These are phyloP conservation scores for Boletus vinaceobasis DNA, from an alignment of 768 basidiomycete genomes.

Conservation along the genomic window DNA sequence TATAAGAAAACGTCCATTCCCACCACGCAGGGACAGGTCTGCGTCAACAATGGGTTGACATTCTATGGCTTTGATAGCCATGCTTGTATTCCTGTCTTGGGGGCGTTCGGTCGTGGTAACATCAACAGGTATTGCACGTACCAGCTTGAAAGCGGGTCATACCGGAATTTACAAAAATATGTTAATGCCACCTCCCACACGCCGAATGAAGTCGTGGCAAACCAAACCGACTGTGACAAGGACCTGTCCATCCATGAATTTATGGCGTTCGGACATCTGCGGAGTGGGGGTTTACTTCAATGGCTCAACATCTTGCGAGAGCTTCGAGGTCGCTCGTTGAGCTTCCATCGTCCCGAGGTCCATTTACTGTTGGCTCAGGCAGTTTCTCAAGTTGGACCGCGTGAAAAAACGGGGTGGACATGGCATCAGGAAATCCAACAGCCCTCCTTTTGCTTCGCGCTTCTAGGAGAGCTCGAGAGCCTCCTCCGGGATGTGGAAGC, in stretches of 20 bases:
- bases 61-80: slow-evolving; percentile 31
- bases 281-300: slow-evolving; percentile 43
- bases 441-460: slow-evolving; percentile 32
- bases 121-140: slow-evolving; percentile 31
- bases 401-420: slow-evolving; percentile 10
- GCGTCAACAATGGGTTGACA: slow-evolving; percentile 35
- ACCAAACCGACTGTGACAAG: slow-evolving; percentile 39
- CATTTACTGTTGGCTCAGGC: slow-evolving; percentile 43
- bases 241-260: slow-evolving; percentile 45
- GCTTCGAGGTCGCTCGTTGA: slow-evolving; percentile 37
- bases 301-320: slow-evolving; percentile 52
- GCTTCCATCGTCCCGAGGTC: slow-evolving; percentile 39
- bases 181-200: slow-evolving; percentile 36
- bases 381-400: slow-evolving; percentile 42
- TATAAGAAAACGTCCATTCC: slow-evolving; percentile 18
- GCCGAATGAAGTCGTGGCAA: slow-evolving; percentile 42
- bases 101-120: slow-evolving; percentile 7
- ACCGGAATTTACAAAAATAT: slow-evolving; percentile 36
- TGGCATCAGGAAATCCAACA: slow-evolving; percentile 43
- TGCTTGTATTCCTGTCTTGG: slow-evolving; percentile 11
- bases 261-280: slow-evolving; percentile 42
- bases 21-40: slow-evolving; percentile 9
- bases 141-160: slow-evolving; percentile 31
- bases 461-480: slow-evolving; percentile 36
- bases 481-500: slow-evolving; percentile 34